phyloP scores from a whole-genome alignment of 2,329 filamentous ascomycete genomes.

The Phaeosphaeria sp. region DNA sequence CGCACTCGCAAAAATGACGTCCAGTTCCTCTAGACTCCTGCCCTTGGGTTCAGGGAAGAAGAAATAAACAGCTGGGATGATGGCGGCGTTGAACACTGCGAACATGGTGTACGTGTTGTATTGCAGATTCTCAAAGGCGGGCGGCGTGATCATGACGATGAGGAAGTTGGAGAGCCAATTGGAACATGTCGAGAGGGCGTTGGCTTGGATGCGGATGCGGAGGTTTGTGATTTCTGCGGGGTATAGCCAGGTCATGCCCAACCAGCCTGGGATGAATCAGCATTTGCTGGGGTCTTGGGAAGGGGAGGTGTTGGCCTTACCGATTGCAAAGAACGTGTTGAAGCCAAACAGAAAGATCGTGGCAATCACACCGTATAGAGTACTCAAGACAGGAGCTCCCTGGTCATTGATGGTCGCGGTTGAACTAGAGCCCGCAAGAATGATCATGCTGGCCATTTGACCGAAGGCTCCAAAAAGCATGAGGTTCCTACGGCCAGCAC shows the following conservation, averaged over 20 bases:
- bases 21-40: constrained; percentile 56
- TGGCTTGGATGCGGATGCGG: constrained; percentile 74
- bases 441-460: constrained; percentile 52
- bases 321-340: constrained; percentile 69
- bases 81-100: constrained; percentile 59
- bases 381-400: constrained; percentile 45
- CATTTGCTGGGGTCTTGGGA: not conserved
- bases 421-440: constrained; percentile 46
- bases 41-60: constrained; percentile 62
- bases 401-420: constrained; percentile 11
- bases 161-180: constrained; percentile 57
- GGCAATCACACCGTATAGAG: constrained; percentile 58
- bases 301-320: constrained; percentile 29
- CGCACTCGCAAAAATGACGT: constrained; percentile 50
- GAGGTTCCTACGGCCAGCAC: constrained; percentile 36
- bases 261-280: constrained; percentile 48
- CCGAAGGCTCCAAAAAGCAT: constrained; percentile 42
- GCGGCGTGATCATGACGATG: constrained; percentile 68
- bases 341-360: constrained; percentile 74
- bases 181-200: constrained; percentile 53
- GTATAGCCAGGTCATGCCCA: constrained; percentile 64
- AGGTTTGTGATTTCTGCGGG: constrained; percentile 76
- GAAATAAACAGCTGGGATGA: constrained; percentile 61
- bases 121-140: constrained; percentile 60
- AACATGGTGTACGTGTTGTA: constrained; percentile 62